Evolutionary conservation across 257 asterid species (phyloP), one percentile per base, ranked within the genome.

Genomic region (Fraxinus cuspidata): DNA sequence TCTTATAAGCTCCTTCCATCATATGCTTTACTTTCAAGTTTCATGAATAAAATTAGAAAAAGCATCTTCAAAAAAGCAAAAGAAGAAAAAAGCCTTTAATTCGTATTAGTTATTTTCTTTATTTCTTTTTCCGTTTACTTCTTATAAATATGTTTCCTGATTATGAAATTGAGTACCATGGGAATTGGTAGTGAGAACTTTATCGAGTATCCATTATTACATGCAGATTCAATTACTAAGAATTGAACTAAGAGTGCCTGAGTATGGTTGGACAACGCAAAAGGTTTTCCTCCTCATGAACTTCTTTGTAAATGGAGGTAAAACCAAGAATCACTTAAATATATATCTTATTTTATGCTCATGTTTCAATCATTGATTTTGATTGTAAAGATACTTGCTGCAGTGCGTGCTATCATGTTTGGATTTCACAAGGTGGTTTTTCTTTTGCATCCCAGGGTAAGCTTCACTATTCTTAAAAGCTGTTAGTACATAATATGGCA

Each of bases 281-380:
- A 95, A 95, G 90, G 94, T 95, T 83, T 95, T 95, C 92, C 98
- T 93, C 87, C 90, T 95, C 75, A 95, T 95, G 99, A 93, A 93
- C 87, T 95, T 91, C 77, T 77, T 95, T 74, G 97, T 95, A 75
- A 93, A 91, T 87, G 99, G 99, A 92, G 97, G 98, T 93, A 88
- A 84, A 82, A 28, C 31, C 49, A 74, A 68, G 40, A 78, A 64
- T 78, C 53, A 56, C 80, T 81, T 70, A 66, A 56, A 73, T 74
- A 3, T 25, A 12, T 63, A 63, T 63, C 6, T 63, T 63, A 0
- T 68, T n/a, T 28, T 72, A 53, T 37, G 51, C 47, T 56, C 42
- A 7, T 78, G 74, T 77, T 64, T 67, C 68, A 77, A 29, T 70
- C 13, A 47, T 53, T 75, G 74, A 63, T 64, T 74, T 23, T 77